Conservation (phyloP, 2,329 filamentous ascomycete species). For the Zarea fungicola region DNA sequence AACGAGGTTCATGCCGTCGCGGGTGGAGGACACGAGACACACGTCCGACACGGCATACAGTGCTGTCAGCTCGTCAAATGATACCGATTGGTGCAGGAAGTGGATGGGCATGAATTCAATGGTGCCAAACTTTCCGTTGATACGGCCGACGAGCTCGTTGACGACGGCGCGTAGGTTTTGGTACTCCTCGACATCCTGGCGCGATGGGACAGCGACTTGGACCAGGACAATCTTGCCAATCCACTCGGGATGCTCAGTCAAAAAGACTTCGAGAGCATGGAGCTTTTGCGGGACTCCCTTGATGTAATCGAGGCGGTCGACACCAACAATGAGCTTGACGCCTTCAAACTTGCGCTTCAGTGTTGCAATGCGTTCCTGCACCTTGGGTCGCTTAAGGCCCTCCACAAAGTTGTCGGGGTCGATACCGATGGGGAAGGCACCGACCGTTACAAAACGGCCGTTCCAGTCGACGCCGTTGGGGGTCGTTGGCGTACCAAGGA, state of each 20-base stretch:
- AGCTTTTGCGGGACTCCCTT: slow-evolving; percentile 98
- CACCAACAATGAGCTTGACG: slow-evolving; percentile 93
- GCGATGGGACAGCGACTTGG: slow-evolving; percentile 89
- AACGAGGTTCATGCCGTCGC: slow-evolving; percentile 98
- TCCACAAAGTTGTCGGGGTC: slow-evolving; percentile 95
- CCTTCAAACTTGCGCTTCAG: slow-evolving; percentile 89
- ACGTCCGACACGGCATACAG: slow-evolving; percentile 90
- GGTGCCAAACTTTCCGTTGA: slow-evolving; percentile 95
- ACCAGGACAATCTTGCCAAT: slow-evolving; percentile 95
- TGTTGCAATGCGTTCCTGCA: slow-evolving; percentile 80
- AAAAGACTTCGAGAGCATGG: slow-evolving; percentile 91
- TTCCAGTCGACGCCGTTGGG: slow-evolving; percentile 92
- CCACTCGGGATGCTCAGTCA: slow-evolving; percentile 96
- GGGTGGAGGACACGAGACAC: slow-evolving; percentile 89
- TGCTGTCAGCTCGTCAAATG: slow-evolving; percentile 89
- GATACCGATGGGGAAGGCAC: slow-evolving; percentile 96
- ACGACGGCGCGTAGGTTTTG: slow-evolving; percentile 93
- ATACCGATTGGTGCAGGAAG: slow-evolving; percentile 94
- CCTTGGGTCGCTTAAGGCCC: slow-evolving; percentile 76
- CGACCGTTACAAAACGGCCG: slow-evolving; percentile 82
- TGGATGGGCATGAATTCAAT: slow-evolving; percentile 99
- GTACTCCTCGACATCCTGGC: slow-evolving; percentile 96
- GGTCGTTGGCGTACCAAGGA: slow-evolving; percentile 73
- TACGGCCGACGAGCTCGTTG: slow-evolving; percentile 92
- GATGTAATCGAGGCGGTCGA: slow-evolving; percentile 97